Evolutionary conservation across 1,139 yeast genomes (phyloP), one percentile per base, ranked within the genome.

Genomic region (Pichia sp.): DNA sequence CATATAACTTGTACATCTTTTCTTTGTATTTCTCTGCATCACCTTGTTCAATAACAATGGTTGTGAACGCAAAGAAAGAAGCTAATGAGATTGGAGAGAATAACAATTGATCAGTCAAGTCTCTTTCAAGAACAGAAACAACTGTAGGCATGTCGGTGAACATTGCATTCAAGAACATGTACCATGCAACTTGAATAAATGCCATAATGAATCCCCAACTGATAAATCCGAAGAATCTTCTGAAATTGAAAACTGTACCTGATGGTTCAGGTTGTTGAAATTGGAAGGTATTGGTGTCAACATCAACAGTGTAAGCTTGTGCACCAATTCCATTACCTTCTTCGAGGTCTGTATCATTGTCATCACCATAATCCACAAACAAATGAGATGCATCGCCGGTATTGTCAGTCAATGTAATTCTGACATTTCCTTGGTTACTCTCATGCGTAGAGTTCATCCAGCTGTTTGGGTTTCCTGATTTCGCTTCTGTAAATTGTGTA

Each of bases 181-280:
- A 91, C 99, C 99, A 93, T 52, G 83, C 83, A 48, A 87, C 86
- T 66, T 90, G 98, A 42, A 83, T 78, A 62, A 88, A 84, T 0
- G 96, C 85, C 69, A 89, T 77, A 5, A 85, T 63, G 51, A 86
- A 79, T 1, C 97, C 96, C 97, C 97, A 91, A 39, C 80, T 70
- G 73, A 89, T 83, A 61, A 91, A 91, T 12, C 95, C 85, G 0
- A 85, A 77, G 60, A 90, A 76, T 52, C 97, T 73, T 50, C 79
- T 71, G 58, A 88, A 85, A 48, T 81, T 76, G 65, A 85, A 90
- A 33, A 18, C 21, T 34, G 40, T 37, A 18, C 35, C 45, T 10
- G 59, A 47, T 14, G 17, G 6, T 3, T 21, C 9, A 30, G 5
- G 12, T 20, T 14, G 15, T 15, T 12, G 11, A 8, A n/a, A 21